Conservation (phyloP, 106 monocot species). For the Phalaenopsis equestris region DNA sequence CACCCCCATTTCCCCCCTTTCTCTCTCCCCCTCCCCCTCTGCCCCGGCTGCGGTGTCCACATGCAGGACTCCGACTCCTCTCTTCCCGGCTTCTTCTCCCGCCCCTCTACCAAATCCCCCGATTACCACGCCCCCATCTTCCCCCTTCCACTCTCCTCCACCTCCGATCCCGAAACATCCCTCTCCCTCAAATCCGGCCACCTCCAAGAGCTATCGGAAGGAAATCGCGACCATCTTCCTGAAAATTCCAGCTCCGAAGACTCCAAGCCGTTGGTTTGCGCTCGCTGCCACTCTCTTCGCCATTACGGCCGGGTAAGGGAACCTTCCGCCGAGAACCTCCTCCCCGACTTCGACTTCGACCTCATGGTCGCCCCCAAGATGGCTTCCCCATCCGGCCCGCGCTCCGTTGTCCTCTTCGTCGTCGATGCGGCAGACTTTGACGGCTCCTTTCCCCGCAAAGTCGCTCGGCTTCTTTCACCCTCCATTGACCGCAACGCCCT, state of each 20-base stretch:
- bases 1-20: constrained; percentile 7
- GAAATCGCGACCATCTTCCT: background rate
- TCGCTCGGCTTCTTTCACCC: constrained; percentile 41
- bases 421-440: constrained; percentile 86
- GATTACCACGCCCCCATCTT: constrained; percentile 34
- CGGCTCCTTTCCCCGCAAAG: constrained; percentile 74
- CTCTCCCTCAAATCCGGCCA: constrained; percentile 51
- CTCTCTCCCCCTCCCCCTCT: constrained; percentile 32
- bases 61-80: constrained; percentile 64
- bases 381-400: constrained; percentile 62
- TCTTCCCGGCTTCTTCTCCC: constrained; percentile 75
- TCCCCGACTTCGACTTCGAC: constrained; percentile 91
- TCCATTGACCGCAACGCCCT: constrained; percentile 32
- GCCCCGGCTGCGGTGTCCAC: constrained; percentile 91
- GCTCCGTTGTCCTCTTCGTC: constrained; percentile 62
- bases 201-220: constrained; percentile 12
- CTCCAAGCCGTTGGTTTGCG: constrained; percentile 43
- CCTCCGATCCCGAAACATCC: constrained; percentile 32
- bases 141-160: constrained; percentile 5
- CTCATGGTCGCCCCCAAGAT: constrained; percentile 58
- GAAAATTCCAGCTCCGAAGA: constrained; percentile 4
- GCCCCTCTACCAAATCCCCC: constrained; percentile 44
- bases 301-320: constrained; percentile 85
- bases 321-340: constrained; percentile 58
- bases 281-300: constrained; percentile 92